A percentile compares a stretch with the other conserved stretches of the same genome.
Evolutionary conservation across 768 basidiomycete species (phyloP).

Genomic region (Favolaschia claudopus): DNA sequence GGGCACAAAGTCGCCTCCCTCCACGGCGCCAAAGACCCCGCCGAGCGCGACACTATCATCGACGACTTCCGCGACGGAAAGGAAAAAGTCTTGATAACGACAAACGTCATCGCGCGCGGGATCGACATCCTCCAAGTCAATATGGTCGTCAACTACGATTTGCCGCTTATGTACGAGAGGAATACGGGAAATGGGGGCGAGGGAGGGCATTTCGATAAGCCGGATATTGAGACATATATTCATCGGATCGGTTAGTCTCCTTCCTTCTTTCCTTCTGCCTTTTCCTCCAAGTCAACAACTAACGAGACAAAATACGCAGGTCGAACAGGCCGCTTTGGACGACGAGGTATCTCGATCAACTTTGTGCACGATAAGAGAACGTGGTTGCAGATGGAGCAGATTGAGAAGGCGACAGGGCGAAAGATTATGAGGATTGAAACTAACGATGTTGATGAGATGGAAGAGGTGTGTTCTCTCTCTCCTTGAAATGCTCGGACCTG

Average conservation of each 20-base stretch:
- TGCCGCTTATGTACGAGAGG: constrained; percentile 85
- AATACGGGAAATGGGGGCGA: constrained; percentile 51
- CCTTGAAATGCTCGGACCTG: not conserved
- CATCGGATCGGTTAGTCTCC: constrained; percentile 87
- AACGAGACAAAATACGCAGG: constrained; percentile 63
- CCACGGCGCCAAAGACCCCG: constrained; percentile 91
- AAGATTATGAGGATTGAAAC: constrained; percentile 89
- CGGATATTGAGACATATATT: constrained; percentile 96
- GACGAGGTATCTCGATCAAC: constrained; percentile 96
- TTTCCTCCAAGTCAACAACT: not conserved
- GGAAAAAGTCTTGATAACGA: constrained; percentile 95
- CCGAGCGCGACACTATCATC: constrained; percentile 90
- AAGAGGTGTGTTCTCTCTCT: constrained; percentile 65
- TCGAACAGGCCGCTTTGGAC: constrained; percentile 96
- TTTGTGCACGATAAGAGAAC: constrained; percentile 93
- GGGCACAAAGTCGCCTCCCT: constrained; percentile 97
- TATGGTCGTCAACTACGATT: constrained; percentile 99
- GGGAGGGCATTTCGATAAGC: constrained; percentile 45
- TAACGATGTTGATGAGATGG: constrained; percentile 91
- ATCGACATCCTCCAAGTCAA: constrained; percentile 99
- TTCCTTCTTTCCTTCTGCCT: not conserved
- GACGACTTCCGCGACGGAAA: constrained; percentile 96
- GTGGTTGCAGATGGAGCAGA: constrained; percentile 89
- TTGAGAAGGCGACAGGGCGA: constrained; percentile 80
- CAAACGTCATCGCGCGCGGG: constrained; percentile 97